phyloP scores from a whole-genome alignment of 768 basidiomycete species.

The Leccinum disarticulatum region DNA sequence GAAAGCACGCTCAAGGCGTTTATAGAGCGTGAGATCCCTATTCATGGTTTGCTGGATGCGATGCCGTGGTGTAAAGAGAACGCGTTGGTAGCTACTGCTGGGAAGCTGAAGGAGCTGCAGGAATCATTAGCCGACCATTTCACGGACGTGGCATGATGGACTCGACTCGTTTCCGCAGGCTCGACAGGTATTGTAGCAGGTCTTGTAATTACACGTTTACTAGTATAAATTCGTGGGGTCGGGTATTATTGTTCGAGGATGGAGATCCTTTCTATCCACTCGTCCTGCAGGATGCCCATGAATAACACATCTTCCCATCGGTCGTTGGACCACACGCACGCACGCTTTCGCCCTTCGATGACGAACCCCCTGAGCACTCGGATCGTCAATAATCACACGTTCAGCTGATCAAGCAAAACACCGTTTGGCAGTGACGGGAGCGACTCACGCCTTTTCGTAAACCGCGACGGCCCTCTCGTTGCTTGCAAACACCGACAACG shows the following conservation, averaged over 20 bases:
- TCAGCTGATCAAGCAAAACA: neutral
- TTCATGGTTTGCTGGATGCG: constrained; percentile 41
- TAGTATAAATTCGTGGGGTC: neutral
- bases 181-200: constrained; percentile 10
- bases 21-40: constrained; percentile 42
- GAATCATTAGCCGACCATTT: constrained; percentile 48
- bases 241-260: constrained; percentile 23
- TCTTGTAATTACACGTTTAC: constrained; percentile 10
- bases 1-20: constrained; percentile 48
- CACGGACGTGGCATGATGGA: constrained; percentile 37
- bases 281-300: constrained; percentile 42
- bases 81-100: constrained; percentile 41
- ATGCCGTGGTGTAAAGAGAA: constrained; percentile 47
- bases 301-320: constrained; percentile 38
- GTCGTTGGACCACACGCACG: constrained; percentile 36
- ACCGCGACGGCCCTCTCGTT: constrained; percentile 41
- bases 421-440: neutral
- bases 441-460: constrained; percentile 43
- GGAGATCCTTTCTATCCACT: constrained; percentile 34
- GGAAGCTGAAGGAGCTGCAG: constrained; percentile 46
- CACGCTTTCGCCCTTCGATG: constrained; percentile 38
- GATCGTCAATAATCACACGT: neutral
- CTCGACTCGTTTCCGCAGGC: neutral
- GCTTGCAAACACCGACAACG: constrained; percentile 38
- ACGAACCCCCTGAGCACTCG: constrained; percentile 36